Evolutionary conservation across 148 eudicot species (phyloP).

Genomic region (Silene uniflora): DNA sequence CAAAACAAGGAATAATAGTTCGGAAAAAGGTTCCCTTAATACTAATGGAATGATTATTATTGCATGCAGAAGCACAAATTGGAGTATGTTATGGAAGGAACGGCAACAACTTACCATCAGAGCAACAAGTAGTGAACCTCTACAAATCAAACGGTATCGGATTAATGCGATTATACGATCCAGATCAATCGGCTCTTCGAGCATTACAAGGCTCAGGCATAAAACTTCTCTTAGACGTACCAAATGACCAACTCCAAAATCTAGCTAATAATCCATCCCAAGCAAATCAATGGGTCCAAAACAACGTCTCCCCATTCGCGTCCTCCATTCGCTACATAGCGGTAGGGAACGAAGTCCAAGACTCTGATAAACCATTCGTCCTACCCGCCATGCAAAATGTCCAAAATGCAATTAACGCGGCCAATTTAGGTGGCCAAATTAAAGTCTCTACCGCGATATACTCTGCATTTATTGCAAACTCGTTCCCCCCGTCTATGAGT

Average conservation of each 20-base stretch:
- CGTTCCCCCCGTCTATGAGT: conserved; percentile 30
- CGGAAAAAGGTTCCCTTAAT: too few species aligned
- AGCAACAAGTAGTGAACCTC: conserved; percentile 13
- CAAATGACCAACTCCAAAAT: conserved; percentile 6
- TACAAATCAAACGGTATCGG: conserved; percentile 7
- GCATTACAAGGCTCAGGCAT: conserved; percentile 21
- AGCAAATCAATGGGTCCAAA: conserved; percentile 18
- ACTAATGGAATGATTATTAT: too few species aligned
- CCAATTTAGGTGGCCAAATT: conserved; percentile 15
- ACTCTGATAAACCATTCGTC: conserved; percentile 20
- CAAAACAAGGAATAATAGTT: too few species aligned
- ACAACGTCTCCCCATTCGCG: conserved; percentile 29
- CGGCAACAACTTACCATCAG: conserved; percentile 13
- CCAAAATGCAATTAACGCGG: conserved; percentile 17
- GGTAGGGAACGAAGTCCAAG: conserved; percentile 37
- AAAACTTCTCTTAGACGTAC: conserved; percentile 10
- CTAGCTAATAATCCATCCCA: conserved; percentile 7
- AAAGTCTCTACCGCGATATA: conserved; percentile 20
- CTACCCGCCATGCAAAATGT: conserved; percentile 40
- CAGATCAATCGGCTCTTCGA: conserved; percentile 1
- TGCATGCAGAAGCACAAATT: conserved; percentile 13
- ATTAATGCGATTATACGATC: conserved; percentile 19
- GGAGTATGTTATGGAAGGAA: conserved; percentile 20
- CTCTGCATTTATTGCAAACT: not conserved
- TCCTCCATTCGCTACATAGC: conserved; percentile 29